These are phyloP conservation scores for Sporisorium exsertum DNA, from an alignment of 1,284 basidiomycete genomes.

Conservation along the genomic window DNA sequence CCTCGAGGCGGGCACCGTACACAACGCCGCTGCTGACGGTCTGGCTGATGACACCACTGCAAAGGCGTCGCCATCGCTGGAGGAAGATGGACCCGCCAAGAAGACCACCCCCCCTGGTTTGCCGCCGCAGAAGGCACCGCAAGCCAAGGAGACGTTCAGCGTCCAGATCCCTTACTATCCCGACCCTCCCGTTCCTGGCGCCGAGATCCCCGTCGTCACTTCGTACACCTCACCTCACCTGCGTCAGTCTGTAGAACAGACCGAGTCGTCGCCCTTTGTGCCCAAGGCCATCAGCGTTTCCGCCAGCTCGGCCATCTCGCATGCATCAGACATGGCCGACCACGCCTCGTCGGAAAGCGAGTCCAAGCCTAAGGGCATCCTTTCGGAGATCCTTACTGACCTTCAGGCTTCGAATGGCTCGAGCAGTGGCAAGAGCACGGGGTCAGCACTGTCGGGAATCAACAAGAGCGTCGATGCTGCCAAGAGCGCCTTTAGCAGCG, in stretches of 20 bases:
- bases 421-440: slow-evolving; percentile 3
- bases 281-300: slow-evolving; percentile 53
- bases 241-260: slow-evolving; percentile 16
- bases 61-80: slow-evolving; percentile 34
- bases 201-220: slow-evolving; percentile 55
- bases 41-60: slow-evolving; percentile 40
- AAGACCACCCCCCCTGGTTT: slow-evolving; percentile 56
- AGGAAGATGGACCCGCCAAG: slow-evolving; percentile 33
- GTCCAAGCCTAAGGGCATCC: slow-evolving; percentile 31
- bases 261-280: slow-evolving; percentile 27
- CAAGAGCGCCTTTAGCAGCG: slow-evolving; percentile 31
- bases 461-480: slow-evolving; percentile 39
- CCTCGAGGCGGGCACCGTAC: slow-evolving; percentile 54
- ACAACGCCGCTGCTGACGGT: slow-evolving; percentile 52
- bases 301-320: slow-evolving; percentile 47
- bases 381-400: slow-evolving; percentile 45
- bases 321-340: slow-evolving; percentile 38
- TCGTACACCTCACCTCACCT: slow-evolving; percentile 55
- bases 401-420: slow-evolving; percentile 26
- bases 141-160: slow-evolving; percentile 58
- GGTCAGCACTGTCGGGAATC: slow-evolving; percentile 22
- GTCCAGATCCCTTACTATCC: slow-evolving; percentile 60
- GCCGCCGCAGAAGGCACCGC: slow-evolving; percentile 49
- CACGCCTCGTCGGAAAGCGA: slow-evolving; percentile 18
- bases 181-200: slow-evolving; percentile 43